A percentile compares a stretch with the other conserved stretches of the same genome.
phyloP scores from a whole-genome alignment of 331 rosid genomes.

The Quercus lobata region DNA sequence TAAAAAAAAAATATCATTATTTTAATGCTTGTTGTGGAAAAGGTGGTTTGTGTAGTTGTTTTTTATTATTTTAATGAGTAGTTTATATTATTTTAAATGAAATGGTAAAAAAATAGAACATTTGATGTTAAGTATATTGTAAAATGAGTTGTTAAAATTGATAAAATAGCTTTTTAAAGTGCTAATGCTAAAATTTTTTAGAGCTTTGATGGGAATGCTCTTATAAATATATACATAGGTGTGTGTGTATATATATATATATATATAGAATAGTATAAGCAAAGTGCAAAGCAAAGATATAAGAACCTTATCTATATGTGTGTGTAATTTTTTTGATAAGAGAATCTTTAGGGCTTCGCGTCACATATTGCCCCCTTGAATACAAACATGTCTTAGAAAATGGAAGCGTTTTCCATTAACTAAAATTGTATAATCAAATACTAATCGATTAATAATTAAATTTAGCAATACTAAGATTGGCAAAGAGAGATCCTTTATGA shows the following conservation, averaged over 20 bases:
- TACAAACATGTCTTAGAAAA: conserved; percentile 51
- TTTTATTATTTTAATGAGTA: too few species aligned
- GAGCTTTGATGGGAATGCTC: too few species aligned
- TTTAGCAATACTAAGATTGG: conserved; percentile 16
- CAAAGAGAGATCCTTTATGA: not conserved
- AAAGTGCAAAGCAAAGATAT: conserved; percentile 1
- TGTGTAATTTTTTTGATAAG: not conserved
- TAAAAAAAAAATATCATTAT: too few species aligned
- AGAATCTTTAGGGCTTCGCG: conserved; percentile 54
- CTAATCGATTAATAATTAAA: conserved; percentile 10
- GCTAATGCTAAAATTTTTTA: too few species aligned
- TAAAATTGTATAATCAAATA: conserved; percentile 8
- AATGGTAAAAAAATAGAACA: too few species aligned
- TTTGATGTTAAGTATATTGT: too few species aligned
- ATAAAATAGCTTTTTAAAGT: too few species aligned
- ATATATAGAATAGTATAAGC: not conserved
- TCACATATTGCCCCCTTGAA: conserved; percentile 55
- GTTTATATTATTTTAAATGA: too few species aligned
- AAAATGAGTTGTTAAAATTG: too few species aligned
- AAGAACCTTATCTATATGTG: conserved; percentile 39
- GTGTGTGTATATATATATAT: not conserved
- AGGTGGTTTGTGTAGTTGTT: too few species aligned
- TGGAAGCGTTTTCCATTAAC: conserved; percentile 31
- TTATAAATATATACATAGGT: too few species aligned
- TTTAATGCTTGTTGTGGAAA: too few species aligned